Conservation (phyloP, 2,329 filamentous ascomycete genomes). For the Didymellaceae sp. region DNA sequence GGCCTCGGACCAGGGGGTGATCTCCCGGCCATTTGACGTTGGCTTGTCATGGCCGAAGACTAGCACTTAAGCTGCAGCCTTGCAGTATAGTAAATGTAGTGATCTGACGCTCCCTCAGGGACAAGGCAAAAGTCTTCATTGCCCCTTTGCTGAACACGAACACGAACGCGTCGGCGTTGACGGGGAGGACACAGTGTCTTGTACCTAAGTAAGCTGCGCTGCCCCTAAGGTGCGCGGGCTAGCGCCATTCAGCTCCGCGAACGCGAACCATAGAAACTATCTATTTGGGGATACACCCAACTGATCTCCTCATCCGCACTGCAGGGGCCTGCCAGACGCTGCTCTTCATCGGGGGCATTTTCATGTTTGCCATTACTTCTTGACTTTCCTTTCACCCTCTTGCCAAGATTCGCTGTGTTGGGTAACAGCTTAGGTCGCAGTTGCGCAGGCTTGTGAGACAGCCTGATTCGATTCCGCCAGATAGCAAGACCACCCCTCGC, state of each 20-base stretch:
- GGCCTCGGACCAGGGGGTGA: slow-evolving; percentile 7
- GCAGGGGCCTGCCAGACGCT: slow-evolving; percentile 30
- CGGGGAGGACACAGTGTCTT: slow-evolving; percentile 27
- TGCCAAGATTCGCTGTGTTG: slow-evolving; percentile 17
- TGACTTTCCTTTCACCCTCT: slow-evolving; percentile 18
- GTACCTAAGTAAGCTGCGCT: slow-evolving; percentile 4
- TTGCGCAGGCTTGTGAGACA: slow-evolving; percentile 12
- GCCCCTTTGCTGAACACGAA: slow-evolving; percentile 10
- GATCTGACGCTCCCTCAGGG: not conserved
- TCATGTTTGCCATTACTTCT: slow-evolving; percentile 19
- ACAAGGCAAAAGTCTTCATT: not conserved
- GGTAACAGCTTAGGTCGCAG: slow-evolving; percentile 9
- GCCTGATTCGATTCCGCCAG: slow-evolving; percentile 4
- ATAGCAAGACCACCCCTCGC: slow-evolving; percentile 17
- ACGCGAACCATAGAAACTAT: slow-evolving; percentile 21
- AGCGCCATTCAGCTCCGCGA: slow-evolving; percentile 28
- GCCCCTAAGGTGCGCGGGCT: slow-evolving; percentile 18
- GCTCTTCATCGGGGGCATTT: slow-evolving; percentile 21
- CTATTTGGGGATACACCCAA: slow-evolving; percentile 37
- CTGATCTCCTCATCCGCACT: slow-evolving; percentile 22
- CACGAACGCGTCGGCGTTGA: slow-evolving; percentile 10
- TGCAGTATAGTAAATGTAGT: not conserved
- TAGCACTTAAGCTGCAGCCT: not conserved
- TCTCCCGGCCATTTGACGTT: slow-evolving; percentile 9
- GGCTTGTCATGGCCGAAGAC: not conserved